Percentiles rank a stretch among this genome's conserved stretches.
Evolutionary conservation across 768 basidiomycete species (phyloP).

Genomic region (Phaeotremella skinneri): DNA sequence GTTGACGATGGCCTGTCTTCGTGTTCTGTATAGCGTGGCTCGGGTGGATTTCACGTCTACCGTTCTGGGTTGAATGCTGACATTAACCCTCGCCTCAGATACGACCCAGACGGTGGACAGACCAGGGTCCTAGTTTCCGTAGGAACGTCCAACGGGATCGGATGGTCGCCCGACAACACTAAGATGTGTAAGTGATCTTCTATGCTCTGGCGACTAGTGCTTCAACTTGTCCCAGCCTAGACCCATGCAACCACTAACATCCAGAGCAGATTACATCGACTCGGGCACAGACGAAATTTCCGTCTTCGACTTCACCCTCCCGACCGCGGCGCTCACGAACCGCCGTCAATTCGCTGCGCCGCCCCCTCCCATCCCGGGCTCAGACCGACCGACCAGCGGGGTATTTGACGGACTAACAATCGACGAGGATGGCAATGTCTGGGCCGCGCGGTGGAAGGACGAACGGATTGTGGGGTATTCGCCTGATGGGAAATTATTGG

Average conservation of each 20-base stretch:
- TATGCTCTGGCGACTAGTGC: not conserved
- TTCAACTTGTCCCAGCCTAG: not conserved
- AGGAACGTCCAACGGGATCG: slow-evolving; percentile 45
- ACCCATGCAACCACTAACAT: not conserved
- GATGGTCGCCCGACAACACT: slow-evolving; percentile 43
- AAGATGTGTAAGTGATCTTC: slow-evolving; percentile 42
- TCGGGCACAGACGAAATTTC: slow-evolving; percentile 31
- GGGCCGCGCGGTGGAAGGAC: slow-evolving; percentile 47
- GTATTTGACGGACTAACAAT: slow-evolving; percentile 46
- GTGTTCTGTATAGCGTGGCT: not conserved
- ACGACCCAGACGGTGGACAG: slow-evolving; percentile 38
- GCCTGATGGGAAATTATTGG: slow-evolving; percentile 38
- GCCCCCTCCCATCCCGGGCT: slow-evolving; percentile 20
- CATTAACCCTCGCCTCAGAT: slow-evolving; percentile 14
- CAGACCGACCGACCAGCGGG: slow-evolving; percentile 16
- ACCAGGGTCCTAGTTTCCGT: slow-evolving; percentile 33
- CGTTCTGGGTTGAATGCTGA: not conserved
- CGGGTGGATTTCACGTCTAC: not conserved
- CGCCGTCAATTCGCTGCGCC: slow-evolving; percentile 23
- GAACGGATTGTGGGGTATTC: slow-evolving; percentile 37
- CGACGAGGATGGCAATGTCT: slow-evolving; percentile 44
- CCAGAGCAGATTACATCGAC: slow-evolving; percentile 45
- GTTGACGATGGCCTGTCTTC: not conserved
- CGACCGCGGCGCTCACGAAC: slow-evolving; percentile 31
- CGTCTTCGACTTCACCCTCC: slow-evolving; percentile 34